Conservation (phyloP, 306 rosid genomes). For the Pterocarpus macrocarpus region DNA sequence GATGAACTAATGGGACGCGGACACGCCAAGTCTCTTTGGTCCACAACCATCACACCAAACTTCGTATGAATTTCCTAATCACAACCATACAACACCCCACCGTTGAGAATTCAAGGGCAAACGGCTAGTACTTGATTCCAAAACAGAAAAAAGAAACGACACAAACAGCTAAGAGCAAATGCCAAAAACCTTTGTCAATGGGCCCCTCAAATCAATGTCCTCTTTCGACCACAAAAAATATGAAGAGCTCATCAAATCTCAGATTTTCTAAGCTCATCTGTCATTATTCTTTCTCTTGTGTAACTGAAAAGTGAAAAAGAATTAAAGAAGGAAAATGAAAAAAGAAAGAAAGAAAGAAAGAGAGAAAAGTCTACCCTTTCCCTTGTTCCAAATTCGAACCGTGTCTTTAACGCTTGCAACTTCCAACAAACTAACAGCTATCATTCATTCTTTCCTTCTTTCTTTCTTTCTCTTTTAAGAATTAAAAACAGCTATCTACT, state of each 20-base stretch:
- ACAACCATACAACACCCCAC: conserved; percentile 46
- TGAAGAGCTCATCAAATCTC: background rate
- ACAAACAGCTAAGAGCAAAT: background rate
- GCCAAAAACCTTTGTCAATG: background rate
- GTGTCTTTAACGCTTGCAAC: conserved; percentile 51
- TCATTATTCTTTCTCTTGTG: background rate
- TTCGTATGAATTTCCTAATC: conserved; percentile 28
- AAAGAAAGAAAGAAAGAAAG: background rate
- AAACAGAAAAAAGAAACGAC: conserved; percentile 7
- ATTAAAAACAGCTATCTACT: conserved; percentile 22
- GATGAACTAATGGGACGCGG: conserved; percentile 6
- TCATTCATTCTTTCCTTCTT: background rate
- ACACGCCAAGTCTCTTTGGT: conserved; percentile 32
- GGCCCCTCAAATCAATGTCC: conserved; percentile 35
- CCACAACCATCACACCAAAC: conserved; percentile 46
- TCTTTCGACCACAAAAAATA: conserved; percentile 36
- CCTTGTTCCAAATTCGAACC: conserved; percentile 54
- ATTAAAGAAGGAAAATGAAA: background rate
- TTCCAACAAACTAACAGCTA: conserved; percentile 45
- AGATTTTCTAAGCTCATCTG: background rate
- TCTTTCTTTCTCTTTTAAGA: background rate
- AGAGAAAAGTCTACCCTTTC: conserved; percentile 24
- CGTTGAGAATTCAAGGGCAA: conserved; percentile 34
- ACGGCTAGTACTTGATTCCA: conserved; percentile 17
- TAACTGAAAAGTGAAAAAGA: background rate